Evolutionary conservation across 2,329 filamentous ascomycete species (phyloP), one percentile per base, ranked within the genome.

Genomic region (Ambrosiella cleistominuta): DNA sequence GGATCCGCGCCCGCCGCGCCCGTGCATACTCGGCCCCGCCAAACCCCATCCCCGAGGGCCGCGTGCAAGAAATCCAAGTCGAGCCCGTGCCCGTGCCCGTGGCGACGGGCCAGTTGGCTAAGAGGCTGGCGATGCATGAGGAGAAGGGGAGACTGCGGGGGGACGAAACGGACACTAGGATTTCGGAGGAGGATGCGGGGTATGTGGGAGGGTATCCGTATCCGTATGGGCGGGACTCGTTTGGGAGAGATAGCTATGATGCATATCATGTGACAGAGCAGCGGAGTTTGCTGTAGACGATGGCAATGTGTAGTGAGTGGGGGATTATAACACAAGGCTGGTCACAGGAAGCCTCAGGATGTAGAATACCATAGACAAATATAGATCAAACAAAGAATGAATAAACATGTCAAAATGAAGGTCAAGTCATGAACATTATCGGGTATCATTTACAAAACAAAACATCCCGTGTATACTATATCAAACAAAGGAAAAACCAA

Each of bases 11-110:
- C 7, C 44, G 54, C 3, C 45, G 58, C 15, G 35, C 39, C 37
- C 47, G 58, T 37, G 58, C 58, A 11, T 52, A 60, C 38, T 60
- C 58, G 17, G 58, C 58, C 27, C 27, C 27, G 37, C 58, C 58
- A 39, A 54, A 54, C 42, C 51, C 35, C 19, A 27, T 38, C 40
- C 45, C 36, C 17, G 53, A 58, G 12, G n/a, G 40, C 39, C 19
- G 57, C 37, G 39, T 54, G 36, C 49, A 54, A 15, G 35, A 39
- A n/a, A 19, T 54, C 38, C 19, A 54, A 15, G 37, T 13, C 1
- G 39, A 58, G 39, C 49, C 15, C 7, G 15, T 57, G 49, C 37
- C 50, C 4, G 42, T 55, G 38, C 50, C 45, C n/a, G 35, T 42
- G 4, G 50, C 37, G 17, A 40, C 40, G 47, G 51, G 15, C 44